These are phyloP conservation scores for Picea sitchensis DNA, from an alignment of 75 land plant genomes.

Conservation along the genomic window DNA sequence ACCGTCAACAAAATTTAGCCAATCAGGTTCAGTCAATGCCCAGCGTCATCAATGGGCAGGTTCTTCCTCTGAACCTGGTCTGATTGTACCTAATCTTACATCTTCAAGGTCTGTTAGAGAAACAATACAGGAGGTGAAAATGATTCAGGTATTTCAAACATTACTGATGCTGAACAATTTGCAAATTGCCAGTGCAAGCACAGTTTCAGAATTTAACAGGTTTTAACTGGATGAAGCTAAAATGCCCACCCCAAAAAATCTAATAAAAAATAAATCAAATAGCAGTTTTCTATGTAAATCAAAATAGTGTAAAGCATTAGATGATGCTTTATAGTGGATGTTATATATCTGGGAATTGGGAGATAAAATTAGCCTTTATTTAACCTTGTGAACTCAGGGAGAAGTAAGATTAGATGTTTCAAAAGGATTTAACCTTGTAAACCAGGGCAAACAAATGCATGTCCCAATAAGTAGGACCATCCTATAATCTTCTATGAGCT, in stretches of 20 bases:
- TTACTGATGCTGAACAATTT: not conserved
- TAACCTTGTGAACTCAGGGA: not conserved
- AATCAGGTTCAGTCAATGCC: constrained; percentile 22
- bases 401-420: no score
- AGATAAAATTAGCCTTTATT: not conserved
- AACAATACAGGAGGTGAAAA: constrained; percentile 78
- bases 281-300: not conserved
- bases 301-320: not conserved
- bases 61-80: constrained; percentile 21
- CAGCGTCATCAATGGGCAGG: constrained; percentile 3
- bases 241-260: not conserved
- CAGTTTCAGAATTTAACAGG: not conserved
- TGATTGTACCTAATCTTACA: constrained; percentile 49
- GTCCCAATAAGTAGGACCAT: not conserved
- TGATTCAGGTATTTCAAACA: constrained; percentile 67
- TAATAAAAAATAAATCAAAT: not conserved
- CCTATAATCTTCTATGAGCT: not conserved
- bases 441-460: not conserved
- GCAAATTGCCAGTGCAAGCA: not conserved
- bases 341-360: not conserved
- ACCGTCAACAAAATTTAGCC: constrained; percentile 4
- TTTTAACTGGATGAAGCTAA: not conserved
- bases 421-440: not conserved
- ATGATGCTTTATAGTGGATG: not conserved
- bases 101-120: constrained; percentile 72